A percentile compares a stretch with the other conserved stretches of the same genome.
These are phyloP conservation scores for Henckelia pumila DNA, from an alignment of 257 asterid species.

Conservation along the genomic window DNA sequence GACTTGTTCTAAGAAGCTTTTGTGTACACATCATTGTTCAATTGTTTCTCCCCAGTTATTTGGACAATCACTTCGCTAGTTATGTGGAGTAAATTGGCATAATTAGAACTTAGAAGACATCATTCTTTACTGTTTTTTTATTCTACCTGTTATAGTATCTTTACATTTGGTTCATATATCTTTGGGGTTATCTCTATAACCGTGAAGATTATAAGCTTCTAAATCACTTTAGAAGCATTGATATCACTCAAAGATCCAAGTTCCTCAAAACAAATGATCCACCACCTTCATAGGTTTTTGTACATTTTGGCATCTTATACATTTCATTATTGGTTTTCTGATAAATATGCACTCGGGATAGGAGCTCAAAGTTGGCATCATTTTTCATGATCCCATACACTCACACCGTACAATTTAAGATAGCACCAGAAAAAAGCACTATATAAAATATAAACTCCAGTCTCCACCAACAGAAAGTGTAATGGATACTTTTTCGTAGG, in stretches of 20 bases:
- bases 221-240: neutral
- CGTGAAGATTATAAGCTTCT: neutral
- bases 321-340: neutral
- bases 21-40: neutral
- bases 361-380: neutral
- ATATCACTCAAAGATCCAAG: neutral
- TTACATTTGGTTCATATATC: neutral
- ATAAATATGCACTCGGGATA: neutral
- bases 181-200: neutral
- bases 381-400: neutral
- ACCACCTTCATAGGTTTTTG: neutral
- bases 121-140: neutral
- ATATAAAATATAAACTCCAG: neutral
- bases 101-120: constrained; percentile 3
- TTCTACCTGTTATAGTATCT: neutral
- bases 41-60: neutral
- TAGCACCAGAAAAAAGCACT: neutral
- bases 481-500: too few species aligned
- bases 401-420: neutral
- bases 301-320: neutral
- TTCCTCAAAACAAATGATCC: neutral
- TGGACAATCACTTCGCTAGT: neutral
- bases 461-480: neutral
- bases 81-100: neutral
- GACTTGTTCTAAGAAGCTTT: neutral